Evolutionary conservation across 306 rosid species (phyloP).

Genomic region (Senna tora): DNA sequence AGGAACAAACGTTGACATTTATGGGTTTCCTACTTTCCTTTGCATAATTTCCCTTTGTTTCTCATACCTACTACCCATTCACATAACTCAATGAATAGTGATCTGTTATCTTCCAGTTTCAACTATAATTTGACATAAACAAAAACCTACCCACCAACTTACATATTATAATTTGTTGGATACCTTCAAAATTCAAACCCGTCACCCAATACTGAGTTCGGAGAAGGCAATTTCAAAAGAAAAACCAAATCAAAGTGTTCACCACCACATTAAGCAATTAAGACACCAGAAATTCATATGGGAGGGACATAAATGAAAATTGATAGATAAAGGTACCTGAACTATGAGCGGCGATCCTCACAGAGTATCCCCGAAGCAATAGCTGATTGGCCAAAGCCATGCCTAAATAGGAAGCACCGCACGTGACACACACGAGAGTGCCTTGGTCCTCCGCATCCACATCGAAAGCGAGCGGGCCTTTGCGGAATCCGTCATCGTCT

Average conservation of each 20-base stretch:
- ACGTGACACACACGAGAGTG: constrained; percentile 70
- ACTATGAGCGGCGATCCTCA: constrained; percentile 63
- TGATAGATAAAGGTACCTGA: constrained; percentile 40
- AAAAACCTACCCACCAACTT: neutral
- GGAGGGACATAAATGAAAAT: too few species aligned
- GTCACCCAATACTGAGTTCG: neutral
- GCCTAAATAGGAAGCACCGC: constrained; percentile 82
- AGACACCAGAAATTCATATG: neutral
- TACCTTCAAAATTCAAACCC: neutral
- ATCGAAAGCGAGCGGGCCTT: constrained; percentile 20
- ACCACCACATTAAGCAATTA: neutral
- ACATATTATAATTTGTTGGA: neutral
- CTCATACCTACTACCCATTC: constrained; percentile 1
- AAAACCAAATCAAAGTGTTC: neutral
- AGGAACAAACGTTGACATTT: neutral
- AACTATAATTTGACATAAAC: constrained; percentile 2
- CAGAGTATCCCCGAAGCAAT: constrained; percentile 72
- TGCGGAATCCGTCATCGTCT: constrained; percentile 42
- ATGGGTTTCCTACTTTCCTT: neutral
- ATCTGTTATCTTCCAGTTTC: neutral
- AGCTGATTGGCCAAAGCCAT: constrained; percentile 72
- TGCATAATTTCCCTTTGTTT: neutral
- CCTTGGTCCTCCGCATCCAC: constrained; percentile 37
- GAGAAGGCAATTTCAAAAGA: neutral
- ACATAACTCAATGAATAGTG: neutral